A percentile compares a stretch with the other conserved stretches of the same genome.
Conservation (phyloP, 2,329 filamentous ascomycete genomes). For the Neophaeococcomyces mojaviensis region DNA sequence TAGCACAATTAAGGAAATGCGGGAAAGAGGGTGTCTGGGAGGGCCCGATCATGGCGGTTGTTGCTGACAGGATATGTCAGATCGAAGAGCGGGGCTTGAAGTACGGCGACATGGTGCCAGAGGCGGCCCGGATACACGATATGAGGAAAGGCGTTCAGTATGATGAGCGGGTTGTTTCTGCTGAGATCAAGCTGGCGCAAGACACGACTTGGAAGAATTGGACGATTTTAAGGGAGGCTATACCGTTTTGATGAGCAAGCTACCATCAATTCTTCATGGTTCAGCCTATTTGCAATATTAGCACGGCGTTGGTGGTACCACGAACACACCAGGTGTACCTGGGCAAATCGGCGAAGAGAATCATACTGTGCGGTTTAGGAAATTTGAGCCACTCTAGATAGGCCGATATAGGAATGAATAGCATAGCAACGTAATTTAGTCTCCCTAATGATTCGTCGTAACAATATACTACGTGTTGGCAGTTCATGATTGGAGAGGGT, state of each 20-base stretch:
- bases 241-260: constrained; percentile 21
- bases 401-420: too few relatives aligned
- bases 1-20: constrained; percentile 25
- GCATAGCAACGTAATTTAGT: too few relatives aligned
- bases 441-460: too few relatives aligned
- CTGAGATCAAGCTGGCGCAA: constrained; percentile 19
- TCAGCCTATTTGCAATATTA: neutral
- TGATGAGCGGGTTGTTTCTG: constrained; percentile 17
- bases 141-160: constrained; percentile 25
- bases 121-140: constrained; percentile 22
- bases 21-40: constrained; percentile 32
- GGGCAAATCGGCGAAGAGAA: too few relatives aligned
- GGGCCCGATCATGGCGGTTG: constrained; percentile 27
- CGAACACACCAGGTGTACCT: too few relatives aligned
- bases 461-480: neutral
- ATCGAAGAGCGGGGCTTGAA: constrained; percentile 23
- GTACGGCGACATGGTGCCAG: constrained; percentile 16
- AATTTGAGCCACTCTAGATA: too few relatives aligned
- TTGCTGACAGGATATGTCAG: constrained; percentile 23
- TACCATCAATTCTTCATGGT: too few relatives aligned
- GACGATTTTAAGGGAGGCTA: constrained; percentile 15
- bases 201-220: constrained; percentile 20
- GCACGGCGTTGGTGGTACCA: constrained; percentile 3
- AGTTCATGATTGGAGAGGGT: neutral
- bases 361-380: too few relatives aligned